Evolutionary conservation across 345 rosid genomes (phyloP).

Genomic region (Linum trigynum): DNA sequence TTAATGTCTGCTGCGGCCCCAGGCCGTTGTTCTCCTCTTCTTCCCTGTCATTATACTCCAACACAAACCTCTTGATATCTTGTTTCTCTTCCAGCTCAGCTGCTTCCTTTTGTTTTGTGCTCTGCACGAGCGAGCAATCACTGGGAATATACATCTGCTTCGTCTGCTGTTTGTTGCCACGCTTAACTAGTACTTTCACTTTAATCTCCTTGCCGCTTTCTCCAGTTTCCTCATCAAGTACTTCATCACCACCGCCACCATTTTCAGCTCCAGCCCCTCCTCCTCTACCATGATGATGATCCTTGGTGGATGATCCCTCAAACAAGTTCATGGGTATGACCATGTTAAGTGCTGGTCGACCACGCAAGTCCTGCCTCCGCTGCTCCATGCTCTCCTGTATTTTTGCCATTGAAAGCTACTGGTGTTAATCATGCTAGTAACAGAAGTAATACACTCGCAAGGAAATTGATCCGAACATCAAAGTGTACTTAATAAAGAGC

Average conservation of each 20-base stretch:
- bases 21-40: slow-evolving; percentile 83
- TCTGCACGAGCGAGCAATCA: slow-evolving; percentile 74
- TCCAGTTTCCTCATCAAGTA: slow-evolving; percentile 59
- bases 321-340: slow-evolving; percentile 85
- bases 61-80: slow-evolving; percentile 88
- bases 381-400: slow-evolving; percentile 98
- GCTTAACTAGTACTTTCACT: slow-evolving; percentile 93
- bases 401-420: slow-evolving; percentile 11
- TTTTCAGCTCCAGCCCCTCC: slow-evolving; percentile 58
- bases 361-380: slow-evolving; percentile 77
- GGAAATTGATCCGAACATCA: background rate
- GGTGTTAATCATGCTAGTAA: background rate
- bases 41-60: slow-evolving; percentile 92
- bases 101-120: slow-evolving; percentile 98
- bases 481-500: background rate
- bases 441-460: no score
- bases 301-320: slow-evolving; percentile 66
- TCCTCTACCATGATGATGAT: slow-evolving; percentile 45
- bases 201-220: slow-evolving; percentile 63
- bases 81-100: slow-evolving; percentile 96
- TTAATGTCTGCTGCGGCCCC: slow-evolving; percentile 48
- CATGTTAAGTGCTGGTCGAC: slow-evolving; percentile 81
- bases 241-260: slow-evolving; percentile 84
- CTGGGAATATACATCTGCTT: slow-evolving; percentile 86
- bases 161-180: slow-evolving; percentile 94